A percentile compares a stretch with the other conserved stretches of the same genome.
phyloP scores from a whole-genome alignment of 176 grass and related monocot genomes.

The Zoysia pacifica region DNA sequence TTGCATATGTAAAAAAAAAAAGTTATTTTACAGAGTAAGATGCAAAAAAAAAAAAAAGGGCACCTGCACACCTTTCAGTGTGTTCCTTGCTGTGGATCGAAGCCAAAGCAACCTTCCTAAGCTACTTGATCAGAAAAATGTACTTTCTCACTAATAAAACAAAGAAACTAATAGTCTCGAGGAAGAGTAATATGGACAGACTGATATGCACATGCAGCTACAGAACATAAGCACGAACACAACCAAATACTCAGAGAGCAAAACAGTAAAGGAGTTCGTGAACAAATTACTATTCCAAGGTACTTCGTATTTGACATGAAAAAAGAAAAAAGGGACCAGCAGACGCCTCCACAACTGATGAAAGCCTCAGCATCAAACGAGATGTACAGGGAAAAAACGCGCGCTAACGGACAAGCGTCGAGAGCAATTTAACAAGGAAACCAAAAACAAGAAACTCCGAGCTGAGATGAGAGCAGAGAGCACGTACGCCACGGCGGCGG shows the following conservation, averaged over 20 bases:
- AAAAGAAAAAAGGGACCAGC: neutral
- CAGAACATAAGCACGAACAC: neutral
- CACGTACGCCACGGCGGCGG: constrained; percentile 94
- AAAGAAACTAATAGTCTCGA: neutral
- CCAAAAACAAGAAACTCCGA: neutral
- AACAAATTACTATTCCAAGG: neutral
- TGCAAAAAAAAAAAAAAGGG: neutral
- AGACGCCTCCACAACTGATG: neutral
- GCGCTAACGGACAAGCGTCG: neutral
- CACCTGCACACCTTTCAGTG: neutral
- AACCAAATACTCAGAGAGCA: neutral
- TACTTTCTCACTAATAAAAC: neutral
- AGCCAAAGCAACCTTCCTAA: constrained; percentile 22
- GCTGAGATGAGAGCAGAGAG: constrained; percentile 4
- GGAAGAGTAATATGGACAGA: neutral
- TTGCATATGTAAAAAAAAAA: neutral
- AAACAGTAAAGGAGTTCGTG: neutral
- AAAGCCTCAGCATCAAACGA: neutral
- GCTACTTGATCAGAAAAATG: neutral
- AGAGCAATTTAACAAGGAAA: constrained; percentile 30
- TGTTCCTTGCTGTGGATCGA: constrained; percentile 1
- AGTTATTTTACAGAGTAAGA: neutral
- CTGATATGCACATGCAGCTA: neutral
- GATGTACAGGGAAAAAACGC: neutral
- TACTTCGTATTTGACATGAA: neutral